Evolutionary conservation across 805 yeast species (phyloP), one percentile per base, ranked within the genome.

Genomic region (Nakazawaea laoshanensis): DNA sequence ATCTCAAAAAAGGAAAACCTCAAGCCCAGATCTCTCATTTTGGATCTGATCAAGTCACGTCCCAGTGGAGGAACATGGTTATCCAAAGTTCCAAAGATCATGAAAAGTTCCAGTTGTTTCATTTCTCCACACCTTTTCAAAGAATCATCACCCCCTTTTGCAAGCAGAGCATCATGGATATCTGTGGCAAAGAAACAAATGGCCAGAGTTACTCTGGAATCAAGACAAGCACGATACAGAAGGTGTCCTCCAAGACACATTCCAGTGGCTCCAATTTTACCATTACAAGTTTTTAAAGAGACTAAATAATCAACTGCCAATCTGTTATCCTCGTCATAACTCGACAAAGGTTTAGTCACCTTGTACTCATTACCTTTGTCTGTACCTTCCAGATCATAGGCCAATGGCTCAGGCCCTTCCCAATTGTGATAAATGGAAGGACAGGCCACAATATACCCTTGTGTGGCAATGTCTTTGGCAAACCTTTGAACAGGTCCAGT

Each of bases 221-320:
- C 85, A 42, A 80, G 61, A 2, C 78, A 75, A 3, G 77, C 65
- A 43, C 94, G 63, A 57, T 68, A 79, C 1, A 92, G 89, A 45
- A 81, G 59, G 50, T 82, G 92, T 1, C 92, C 94, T 14, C 92
- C 92, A 23, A 82, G 67, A 52, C 94, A 83, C 92, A 83, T 83
- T 13, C 92, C 94, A 3, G 89, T 80, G 28, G 87, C 78, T 23
- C 92, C 92, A 43, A 80, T 70, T 37, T 66, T 70, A 26, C 88
- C 88, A 41, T 70, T 75, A 50, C 81, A 81, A 8, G 85, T 78
- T 1, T 65, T 59, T 42, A 82, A 61, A 2, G 67, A 45, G 30
- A 53, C 53, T 36, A 82, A 61, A 47, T 79, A 74, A 48, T 80
- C 85, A 45, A 81, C 65, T 12, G 82, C 65, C 36, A 80, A 54